Percentiles rank a stretch among this genome's conserved stretches.
phyloP scores from a whole-genome alignment of 441 rosid genomes.

The Gossypium aridum region DNA sequence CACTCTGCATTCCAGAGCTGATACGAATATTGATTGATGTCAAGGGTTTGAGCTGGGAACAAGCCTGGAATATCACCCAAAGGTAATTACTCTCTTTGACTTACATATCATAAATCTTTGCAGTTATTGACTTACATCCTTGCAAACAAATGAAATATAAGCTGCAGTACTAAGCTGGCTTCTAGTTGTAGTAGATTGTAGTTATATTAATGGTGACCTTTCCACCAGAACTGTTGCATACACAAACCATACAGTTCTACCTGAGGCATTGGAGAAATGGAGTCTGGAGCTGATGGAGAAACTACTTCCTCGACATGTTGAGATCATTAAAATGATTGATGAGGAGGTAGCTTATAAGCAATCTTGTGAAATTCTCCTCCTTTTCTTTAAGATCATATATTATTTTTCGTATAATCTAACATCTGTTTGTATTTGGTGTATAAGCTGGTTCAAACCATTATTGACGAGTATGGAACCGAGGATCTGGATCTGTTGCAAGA shows the following conservation, averaged over 20 bases:
- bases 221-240: conserved; percentile 78
- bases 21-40: conserved; percentile 52
- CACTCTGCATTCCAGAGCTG: conserved; percentile 65
- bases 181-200: neutral
- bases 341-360: conserved; percentile 56
- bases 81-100: conserved; percentile 24
- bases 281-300: conserved; percentile 80
- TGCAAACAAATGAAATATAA: neutral
- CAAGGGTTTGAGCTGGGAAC: conserved; percentile 57
- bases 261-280: conserved; percentile 97
- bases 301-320: conserved; percentile 82
- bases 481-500: conserved; percentile 51
- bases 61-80: conserved; percentile 64
- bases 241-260: conserved; percentile 92
- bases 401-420: conserved; percentile 11
- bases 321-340: conserved; percentile 82
- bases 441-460: conserved; percentile 65
- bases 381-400: conserved; percentile 8
- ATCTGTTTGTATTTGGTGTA: conserved; percentile 14
- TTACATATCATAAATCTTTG: neutral
- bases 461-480: conserved; percentile 56
- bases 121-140: neutral
- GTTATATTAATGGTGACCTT: conserved; percentile 6
- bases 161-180: neutral
- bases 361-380: neutral